Evolutionary conservation across 202 grass and related monocot species (phyloP).

Genomic region (Alloteropsis angusta): DNA sequence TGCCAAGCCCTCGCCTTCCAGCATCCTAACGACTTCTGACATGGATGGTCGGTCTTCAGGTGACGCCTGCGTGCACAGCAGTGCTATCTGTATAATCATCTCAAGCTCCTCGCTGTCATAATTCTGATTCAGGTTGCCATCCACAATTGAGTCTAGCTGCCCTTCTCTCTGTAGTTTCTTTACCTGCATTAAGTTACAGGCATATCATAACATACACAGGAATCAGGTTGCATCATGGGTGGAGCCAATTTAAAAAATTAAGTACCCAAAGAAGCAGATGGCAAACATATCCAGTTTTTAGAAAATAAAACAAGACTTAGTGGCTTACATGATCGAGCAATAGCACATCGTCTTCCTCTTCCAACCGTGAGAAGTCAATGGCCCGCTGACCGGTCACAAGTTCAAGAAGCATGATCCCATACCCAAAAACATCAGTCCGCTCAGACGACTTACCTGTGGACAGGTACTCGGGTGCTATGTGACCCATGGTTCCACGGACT

Average conservation of each 20-base stretch:
- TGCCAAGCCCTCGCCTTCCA: constrained; percentile 69
- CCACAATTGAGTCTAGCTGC: constrained; percentile 53
- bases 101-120: constrained; percentile 53
- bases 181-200: constrained; percentile 37
- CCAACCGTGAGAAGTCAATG: constrained; percentile 62
- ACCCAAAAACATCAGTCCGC: constrained; percentile 94
- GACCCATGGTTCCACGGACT: constrained; percentile 90
- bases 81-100: constrained; percentile 69
- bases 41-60: constrained; percentile 74
- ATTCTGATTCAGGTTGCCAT: constrained; percentile 44
- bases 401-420: constrained; percentile 91
- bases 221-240: not conserved
- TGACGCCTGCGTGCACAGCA: constrained; percentile 74
- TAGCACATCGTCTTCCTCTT: constrained; percentile 80
- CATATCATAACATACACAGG: not conserved
- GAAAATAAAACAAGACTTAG: not conserved
- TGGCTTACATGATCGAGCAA: constrained; percentile 72
- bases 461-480: constrained; percentile 95
- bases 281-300: not conserved
- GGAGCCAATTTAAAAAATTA: not conserved
- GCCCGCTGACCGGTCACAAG: constrained; percentile 81
- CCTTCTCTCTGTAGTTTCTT: constrained; percentile 81
- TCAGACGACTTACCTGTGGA: constrained; percentile 87
- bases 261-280: not conserved
- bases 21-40: constrained; percentile 90